Percentiles rank a stretch among this genome's conserved stretches.
Evolutionary conservation across 2,329 filamentous ascomycete genomes (phyloP).

Genomic region (Phoma sp.): DNA sequence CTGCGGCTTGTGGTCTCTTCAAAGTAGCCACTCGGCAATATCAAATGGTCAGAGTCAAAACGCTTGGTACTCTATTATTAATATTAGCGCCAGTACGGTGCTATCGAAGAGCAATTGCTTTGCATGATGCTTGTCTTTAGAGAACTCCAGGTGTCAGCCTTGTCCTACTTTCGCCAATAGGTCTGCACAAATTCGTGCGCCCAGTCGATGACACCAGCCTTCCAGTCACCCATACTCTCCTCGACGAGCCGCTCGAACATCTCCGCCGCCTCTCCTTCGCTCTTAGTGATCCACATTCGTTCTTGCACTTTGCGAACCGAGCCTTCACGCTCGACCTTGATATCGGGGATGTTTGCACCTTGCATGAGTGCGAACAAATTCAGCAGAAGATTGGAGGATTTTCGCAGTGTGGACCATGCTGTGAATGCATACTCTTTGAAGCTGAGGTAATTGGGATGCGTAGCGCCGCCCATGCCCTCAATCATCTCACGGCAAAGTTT

Average conservation of each 20-base stretch:
- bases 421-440: constrained; percentile 98
- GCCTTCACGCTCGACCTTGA: constrained; percentile 89
- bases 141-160: too few species aligned
- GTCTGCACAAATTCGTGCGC: constrained; percentile 89
- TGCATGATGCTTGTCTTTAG: too few species aligned
- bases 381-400: constrained; percentile 87
- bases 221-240: constrained; percentile 80
- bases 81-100: too few species aligned
- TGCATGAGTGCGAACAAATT: constrained; percentile 98
- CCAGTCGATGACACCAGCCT: constrained; percentile 92
- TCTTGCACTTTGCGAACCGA: constrained; percentile 95
- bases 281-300: constrained; percentile 88
- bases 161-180: constrained; percentile 69
- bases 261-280: constrained; percentile 87
- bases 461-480: constrained; percentile 91
- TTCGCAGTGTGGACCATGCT: constrained; percentile 87
- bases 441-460: constrained; percentile 78
- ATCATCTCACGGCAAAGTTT: constrained; percentile 99
- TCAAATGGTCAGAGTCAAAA: too few species aligned
- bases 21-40: too few species aligned
- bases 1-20: too few species aligned
- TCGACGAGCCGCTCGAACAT: constrained; percentile 90
- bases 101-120: too few species aligned
- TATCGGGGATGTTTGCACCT: constrained; percentile 95
- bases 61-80: too few species aligned